Percentiles rank a stretch among this genome's conserved stretches.
These are phyloP conservation scores for Aegilops sharonensis DNA, from an alignment of 176 grass and related monocot species.

Conservation along the genomic window DNA sequence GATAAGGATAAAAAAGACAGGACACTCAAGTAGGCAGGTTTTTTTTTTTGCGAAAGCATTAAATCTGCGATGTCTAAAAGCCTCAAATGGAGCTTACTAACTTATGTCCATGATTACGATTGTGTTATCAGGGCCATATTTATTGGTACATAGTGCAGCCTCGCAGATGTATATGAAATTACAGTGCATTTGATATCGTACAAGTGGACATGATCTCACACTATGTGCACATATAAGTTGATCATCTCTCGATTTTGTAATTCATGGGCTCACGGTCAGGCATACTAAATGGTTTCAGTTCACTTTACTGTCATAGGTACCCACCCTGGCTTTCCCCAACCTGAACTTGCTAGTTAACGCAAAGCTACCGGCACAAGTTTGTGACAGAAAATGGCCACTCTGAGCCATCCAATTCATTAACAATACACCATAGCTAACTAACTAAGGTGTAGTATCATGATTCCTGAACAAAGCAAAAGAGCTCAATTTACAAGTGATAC, in stretches of 20 bases:
- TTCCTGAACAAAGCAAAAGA: not conserved
- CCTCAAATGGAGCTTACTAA: not conserved
- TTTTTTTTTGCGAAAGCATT: not conserved
- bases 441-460: not conserved
- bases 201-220: not conserved
- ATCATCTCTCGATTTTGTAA: not conserved
- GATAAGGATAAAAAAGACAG: not conserved
- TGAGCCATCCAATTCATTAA: not conserved
- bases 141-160: not conserved
- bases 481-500: conserved; percentile 22
- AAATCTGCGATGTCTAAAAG: not conserved
- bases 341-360: not conserved
- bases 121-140: not conserved
- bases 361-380: not conserved
- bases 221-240: not conserved
- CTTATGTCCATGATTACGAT: not conserved
- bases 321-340: not conserved
- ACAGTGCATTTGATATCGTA: not conserved
- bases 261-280: not conserved
- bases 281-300: not conserved
- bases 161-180: not conserved
- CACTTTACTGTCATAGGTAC: not conserved
- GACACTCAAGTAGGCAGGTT: too few species aligned
- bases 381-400: not conserved
- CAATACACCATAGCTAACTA: not conserved